phyloP scores from a whole-genome alignment of 257 asterid species.

The Nicotiana noctiflora region DNA sequence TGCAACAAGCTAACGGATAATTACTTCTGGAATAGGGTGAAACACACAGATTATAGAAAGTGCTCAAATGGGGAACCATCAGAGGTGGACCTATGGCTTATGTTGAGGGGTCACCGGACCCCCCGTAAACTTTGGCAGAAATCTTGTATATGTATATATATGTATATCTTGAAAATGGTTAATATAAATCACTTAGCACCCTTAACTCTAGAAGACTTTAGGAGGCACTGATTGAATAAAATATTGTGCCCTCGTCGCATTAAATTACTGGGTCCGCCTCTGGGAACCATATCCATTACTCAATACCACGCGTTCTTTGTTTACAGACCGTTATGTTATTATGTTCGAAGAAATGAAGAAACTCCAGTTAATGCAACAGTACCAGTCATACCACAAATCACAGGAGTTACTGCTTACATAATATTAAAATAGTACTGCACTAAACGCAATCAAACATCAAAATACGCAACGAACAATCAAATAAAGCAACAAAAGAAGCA shows the following conservation, averaged over 20 bases:
- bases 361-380: background rate
- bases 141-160: too few relatives aligned
- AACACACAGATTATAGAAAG: background rate
- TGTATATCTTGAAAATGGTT: too few relatives aligned
- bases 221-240: too few relatives aligned
- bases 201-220: too few relatives aligned
- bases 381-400: background rate
- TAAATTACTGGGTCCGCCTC: too few relatives aligned
- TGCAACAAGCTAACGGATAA: background rate
- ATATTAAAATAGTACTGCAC: background rate
- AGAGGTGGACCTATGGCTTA: too few relatives aligned
- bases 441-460: background rate
- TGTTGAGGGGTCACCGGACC: too few relatives aligned
- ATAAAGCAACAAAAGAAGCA: background rate
- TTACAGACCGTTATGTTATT: background rate
- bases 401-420: background rate
- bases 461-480: background rate
- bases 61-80: too few relatives aligned
- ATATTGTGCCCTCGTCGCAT: too few relatives aligned
- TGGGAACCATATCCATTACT: background rate
- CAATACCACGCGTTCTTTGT: background rate
- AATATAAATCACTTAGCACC: too few relatives aligned
- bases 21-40: background rate
- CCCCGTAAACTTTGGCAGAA: too few relatives aligned
- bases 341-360: background rate